Evolutionary conservation across 2,329 filamentous ascomycete genomes (phyloP).

Genomic region (Apiospora pterosperma): DNA sequence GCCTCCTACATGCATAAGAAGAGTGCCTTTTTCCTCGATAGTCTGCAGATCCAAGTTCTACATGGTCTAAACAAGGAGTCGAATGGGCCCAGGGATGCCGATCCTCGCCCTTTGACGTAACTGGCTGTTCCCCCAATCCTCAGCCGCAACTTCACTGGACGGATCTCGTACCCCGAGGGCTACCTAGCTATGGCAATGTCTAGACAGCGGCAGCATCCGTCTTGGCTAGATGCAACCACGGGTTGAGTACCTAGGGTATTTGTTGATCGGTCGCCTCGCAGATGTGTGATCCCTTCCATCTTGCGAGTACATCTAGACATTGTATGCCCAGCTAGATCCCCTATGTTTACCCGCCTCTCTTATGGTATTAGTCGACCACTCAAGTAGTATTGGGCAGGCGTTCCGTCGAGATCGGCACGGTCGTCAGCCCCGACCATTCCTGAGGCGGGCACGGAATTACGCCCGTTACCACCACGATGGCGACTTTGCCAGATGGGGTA

Average conservation of each 20-base stretch:
- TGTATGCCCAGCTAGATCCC: not conserved
- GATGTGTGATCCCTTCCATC: not conserved
- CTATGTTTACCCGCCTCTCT: too few species aligned
- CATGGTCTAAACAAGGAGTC: not conserved
- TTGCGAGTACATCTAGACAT: not conserved
- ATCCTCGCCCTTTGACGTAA: not conserved
- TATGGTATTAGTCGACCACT: too few species aligned
- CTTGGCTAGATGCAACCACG: not conserved
- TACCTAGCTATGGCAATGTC: not conserved
- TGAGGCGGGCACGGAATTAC: not conserved
- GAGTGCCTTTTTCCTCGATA: not conserved
- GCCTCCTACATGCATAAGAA: too few species aligned
- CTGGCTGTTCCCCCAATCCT: not conserved
- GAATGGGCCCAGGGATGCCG: not conserved
- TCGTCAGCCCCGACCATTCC: not conserved
- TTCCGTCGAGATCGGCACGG: not conserved
- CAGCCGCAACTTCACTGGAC: slow-evolving; percentile 4
- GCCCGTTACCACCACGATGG: not conserved
- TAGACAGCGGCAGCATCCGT: not conserved
- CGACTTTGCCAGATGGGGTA: not conserved
- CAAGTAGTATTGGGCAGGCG: not conserved
- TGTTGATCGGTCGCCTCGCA: not conserved
- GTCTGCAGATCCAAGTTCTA: not conserved
- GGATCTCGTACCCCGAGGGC: not conserved
- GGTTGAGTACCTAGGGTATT: not conserved